These are phyloP conservation scores for Aureobasidium musti DNA, from an alignment of 2,329 filamentous ascomycete species.

Conservation along the genomic window DNA sequence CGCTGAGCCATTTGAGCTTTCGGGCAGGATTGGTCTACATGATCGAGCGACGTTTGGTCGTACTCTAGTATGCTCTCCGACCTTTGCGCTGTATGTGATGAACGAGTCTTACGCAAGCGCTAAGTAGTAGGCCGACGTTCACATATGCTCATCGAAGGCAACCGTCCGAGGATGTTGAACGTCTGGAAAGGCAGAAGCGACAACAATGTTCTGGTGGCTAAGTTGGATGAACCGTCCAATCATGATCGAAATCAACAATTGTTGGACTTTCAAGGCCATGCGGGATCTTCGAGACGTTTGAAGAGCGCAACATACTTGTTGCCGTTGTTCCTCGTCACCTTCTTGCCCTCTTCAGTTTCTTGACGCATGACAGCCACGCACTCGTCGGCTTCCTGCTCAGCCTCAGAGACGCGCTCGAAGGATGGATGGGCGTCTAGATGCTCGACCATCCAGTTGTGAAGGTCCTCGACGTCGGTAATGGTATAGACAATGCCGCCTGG, in stretches of 20 bases:
- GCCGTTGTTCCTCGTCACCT: conserved; percentile 87
- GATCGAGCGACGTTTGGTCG: background rate
- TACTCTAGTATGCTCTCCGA: background rate
- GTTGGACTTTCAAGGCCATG: conserved; percentile 57
- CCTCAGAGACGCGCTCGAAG: conserved; percentile 71
- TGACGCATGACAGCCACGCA: conserved; percentile 73
- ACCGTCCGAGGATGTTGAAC: too few relatives aligned
- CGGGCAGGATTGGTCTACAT: background rate
- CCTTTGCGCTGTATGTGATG: background rate
- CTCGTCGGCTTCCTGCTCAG: conserved; percentile 52
- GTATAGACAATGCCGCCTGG: conserved; percentile 91
- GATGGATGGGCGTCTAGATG: conserved; percentile 77
- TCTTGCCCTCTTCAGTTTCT: conserved; percentile 97
- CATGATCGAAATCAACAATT: background rate
- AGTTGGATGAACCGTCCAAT: too few relatives aligned
- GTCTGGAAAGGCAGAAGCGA: background rate
- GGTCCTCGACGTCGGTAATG: conserved; percentile 93
- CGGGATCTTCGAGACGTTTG: conserved; percentile 74
- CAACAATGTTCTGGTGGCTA: background rate
- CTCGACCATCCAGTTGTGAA: conserved; percentile 90
- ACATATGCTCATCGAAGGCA: background rate
- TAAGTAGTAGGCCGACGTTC: background rate
- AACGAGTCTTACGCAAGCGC: background rate
- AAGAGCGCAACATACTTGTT: conserved; percentile 91
- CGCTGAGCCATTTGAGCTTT: background rate